phyloP scores from a whole-genome alignment of 2,329 filamentous ascomycete genomes.

The Penicillium sp. region DNA sequence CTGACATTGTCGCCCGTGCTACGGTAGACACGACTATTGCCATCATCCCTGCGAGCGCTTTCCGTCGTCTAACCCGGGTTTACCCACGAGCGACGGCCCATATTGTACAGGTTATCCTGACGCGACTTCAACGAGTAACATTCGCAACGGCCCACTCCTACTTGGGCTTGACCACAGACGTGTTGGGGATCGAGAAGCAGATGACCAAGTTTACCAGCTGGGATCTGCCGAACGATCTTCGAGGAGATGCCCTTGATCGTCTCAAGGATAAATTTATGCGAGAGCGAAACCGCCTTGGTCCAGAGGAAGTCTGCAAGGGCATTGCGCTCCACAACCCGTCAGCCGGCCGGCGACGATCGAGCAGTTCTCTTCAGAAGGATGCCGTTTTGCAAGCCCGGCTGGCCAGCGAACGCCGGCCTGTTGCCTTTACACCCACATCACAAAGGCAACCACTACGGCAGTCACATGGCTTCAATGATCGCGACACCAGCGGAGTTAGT shows the following conservation, averaged over 20 bases:
- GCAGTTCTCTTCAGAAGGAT: constrained; percentile 73
- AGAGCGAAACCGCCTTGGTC: constrained; percentile 77
- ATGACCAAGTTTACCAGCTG: constrained; percentile 93
- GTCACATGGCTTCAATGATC: constrained; percentile 22
- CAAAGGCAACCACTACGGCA: constrained; percentile 15
- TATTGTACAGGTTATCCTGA: constrained; percentile 96
- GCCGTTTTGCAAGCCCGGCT: constrained; percentile 68
- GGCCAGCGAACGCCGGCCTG: constrained; percentile 41
- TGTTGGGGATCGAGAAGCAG: constrained; percentile 85
- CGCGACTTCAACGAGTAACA: constrained; percentile 89
- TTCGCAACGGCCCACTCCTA: constrained; percentile 94
- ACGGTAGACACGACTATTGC: constrained; percentile 97
- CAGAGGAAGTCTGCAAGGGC: constrained; percentile 82
- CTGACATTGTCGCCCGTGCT: constrained; percentile 93
- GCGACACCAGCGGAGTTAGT: constrained; percentile 52
- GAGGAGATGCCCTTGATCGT: constrained; percentile 76
- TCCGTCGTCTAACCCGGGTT: constrained; percentile 83
- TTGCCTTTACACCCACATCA: constrained; percentile 15
- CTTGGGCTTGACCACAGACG: constrained; percentile 85
- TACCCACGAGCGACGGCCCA: constrained; percentile 96
- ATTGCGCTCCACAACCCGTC: constrained; percentile 88
- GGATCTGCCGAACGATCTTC: constrained; percentile 85
- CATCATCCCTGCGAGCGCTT: constrained; percentile 95
- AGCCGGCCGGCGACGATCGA: constrained; percentile 66
- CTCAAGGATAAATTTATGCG: constrained; percentile 89